Base-by-base conservation (phyloP, 1,284 basidiomycete species). In the Marasmius fiardii region DNA sequence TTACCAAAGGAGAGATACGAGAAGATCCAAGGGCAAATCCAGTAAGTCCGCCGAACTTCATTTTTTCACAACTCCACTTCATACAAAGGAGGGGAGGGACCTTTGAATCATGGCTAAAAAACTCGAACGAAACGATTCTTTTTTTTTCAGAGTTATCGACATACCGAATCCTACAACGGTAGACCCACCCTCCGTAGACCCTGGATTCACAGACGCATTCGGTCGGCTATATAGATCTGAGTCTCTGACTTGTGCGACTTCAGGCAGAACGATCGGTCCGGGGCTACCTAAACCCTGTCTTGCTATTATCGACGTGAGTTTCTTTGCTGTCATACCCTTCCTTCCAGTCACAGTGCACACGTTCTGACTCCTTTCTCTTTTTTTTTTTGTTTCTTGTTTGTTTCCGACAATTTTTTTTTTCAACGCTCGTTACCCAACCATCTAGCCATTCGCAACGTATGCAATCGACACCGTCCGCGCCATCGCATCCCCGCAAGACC, bases 301-400 rank as follows among this genome's bases (percentile, higher is more conserved):
- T 20, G 54, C 54, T 34, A 51, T 51, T 34, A 43, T 55, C 20
- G 54, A 55, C 35, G 54, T 45, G 41, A 51, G 54, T 51, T 33
- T 45, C 39, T 4, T 10, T 31, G 1, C 24, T 10, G 20, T n/a
- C n/a, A n/a, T n/a, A n/a, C n/a, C n/a, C n/a, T n/a, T n/a, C n/a
- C n/a, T n/a, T n/a, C n/a, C n/a, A n/a, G n/a, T n/a, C n/a, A n/a
- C n/a, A n/a, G n/a, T n/a, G n/a, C n/a, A n/a, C n/a, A n/a, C n/a
- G n/a, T n/a, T n/a, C n/a, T n/a, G n/a, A n/a, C n/a, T n/a, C n/a
- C n/a, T n/a, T n/a, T n/a, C n/a, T n/a, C n/a, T n/a, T n/a, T n/a
- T n/a, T n/a, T n/a, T n/a, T n/a, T n/a, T n/a, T n/a, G n/a, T n/a
- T n/a, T 21, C n/a, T n/a, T n/a, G n/a, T 21, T 21, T 37, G 4